A percentile compares a stretch with the other conserved stretches of the same genome.
phyloP scores from a whole-genome alignment of 2,329 filamentous ascomycete species.

The Chalaropsis thielavioides region DNA sequence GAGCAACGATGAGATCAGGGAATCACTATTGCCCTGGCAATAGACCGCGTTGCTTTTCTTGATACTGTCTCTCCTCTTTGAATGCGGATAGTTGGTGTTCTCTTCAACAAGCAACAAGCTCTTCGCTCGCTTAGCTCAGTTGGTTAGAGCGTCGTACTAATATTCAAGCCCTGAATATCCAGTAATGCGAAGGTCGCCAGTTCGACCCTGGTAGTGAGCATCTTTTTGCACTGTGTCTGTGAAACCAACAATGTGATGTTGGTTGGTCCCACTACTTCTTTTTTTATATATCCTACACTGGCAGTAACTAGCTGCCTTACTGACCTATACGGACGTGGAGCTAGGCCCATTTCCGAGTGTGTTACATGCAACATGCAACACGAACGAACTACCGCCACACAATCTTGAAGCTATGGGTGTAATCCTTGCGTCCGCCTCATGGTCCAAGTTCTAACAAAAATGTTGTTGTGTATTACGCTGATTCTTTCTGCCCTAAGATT shows the following conservation, averaged over 20 bases:
- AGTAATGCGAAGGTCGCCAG: constrained; percentile 18
- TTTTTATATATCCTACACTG: not conserved
- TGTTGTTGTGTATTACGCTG: no score
- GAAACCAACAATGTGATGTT: not conserved
- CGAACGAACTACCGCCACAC: no score
- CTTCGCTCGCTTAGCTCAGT: constrained; percentile 18
- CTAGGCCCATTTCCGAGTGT: not conserved
- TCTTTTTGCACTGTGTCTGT: constrained; percentile 18
- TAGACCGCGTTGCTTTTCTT: no score
- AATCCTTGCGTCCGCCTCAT: no score
- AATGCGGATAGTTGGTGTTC: not conserved
- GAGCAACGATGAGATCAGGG: no score
- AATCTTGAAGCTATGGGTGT: no score
- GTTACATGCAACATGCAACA: no score
- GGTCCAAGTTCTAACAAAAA: no score
- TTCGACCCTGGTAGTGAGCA: constrained; percentile 18
- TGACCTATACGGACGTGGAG: not conserved
- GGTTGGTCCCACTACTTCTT: constrained; percentile 2
- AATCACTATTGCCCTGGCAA: no score
- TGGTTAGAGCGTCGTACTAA: constrained; percentile 18
- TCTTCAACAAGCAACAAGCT: constrained; percentile 19
- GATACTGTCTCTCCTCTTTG: no score
- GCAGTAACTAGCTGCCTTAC: not conserved
- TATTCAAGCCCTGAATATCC: constrained; percentile 11
- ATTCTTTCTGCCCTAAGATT: no score